Base-by-base conservation (phyloP, 108 stramenopile genomes). In the Conticribra guillardii region DNA sequence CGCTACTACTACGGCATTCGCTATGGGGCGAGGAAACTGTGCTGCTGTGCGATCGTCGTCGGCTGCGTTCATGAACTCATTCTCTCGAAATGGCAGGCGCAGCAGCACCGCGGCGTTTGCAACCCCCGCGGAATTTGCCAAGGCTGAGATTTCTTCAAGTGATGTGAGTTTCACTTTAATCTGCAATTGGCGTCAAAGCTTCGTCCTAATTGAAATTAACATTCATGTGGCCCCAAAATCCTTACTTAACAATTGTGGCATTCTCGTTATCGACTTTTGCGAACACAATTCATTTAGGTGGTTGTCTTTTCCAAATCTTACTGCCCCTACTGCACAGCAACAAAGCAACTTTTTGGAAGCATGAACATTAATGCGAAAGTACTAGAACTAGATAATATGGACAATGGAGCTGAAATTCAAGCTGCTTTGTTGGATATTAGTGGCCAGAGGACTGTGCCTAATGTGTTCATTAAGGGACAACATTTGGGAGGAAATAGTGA, bases 401-500 rank as follows among this genome's bases (percentile, higher is more conserved):
- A 64, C 14, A 81, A 92, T 47, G 95, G 95, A 26, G 34, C 17
- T 24, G 84, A 84, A 49, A 69, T 84, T 53, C 85, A 84, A 60
- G 60, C 48, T 5, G 84, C 73, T 15, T 53, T 87, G 28, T 37
- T 80, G 28, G 81, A 76, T 41, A 73, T 81, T 17, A 73, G 76
- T 21, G 83, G 78, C 22, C 83, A 84, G 45, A 81, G 81, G 58
- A 87, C 85, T 18, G 83, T 86, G 22, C 85, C 85, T 0, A 84
- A 86, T 51, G 80, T 84, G 4, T 86, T 86, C 54, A 80, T 86
- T 53, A 82, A 82, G 55, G 85, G 85, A 18, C 79, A 84, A 34
- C 83, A 84, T 64, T 62, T 95, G 44, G 94, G 94, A 51, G 94
- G 94, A 45, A 90, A 89, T 60, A 87, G 87, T 71, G 87, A 84